Base-by-base conservation (phyloP, 1,284 basidiomycete genomes). In the Malassezia vespertilionis region DNA sequence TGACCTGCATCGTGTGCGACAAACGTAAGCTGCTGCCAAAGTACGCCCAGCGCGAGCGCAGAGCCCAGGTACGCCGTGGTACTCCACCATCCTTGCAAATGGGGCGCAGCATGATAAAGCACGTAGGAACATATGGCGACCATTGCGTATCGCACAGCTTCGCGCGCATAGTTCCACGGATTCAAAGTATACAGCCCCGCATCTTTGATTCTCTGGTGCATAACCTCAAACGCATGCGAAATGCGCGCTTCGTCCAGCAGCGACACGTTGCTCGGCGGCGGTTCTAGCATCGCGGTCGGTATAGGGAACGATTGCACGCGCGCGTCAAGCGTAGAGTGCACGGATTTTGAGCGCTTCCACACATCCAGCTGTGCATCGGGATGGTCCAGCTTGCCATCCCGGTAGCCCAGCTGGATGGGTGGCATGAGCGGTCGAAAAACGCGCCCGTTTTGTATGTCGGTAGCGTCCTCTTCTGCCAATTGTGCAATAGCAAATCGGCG, bases 21-120 rank as follows among this genome's bases (percentile, higher is more conserved):
- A 71, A 99, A 93, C 0, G 86, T 82, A 51, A 96, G 76, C 71
- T 97, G 93, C 69, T 97, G 91, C 86, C 87, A 96, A 63, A 86
- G 77, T 30, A 88, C 74, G 12, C 91, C 93, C 6, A 96, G 80
- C 58, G 78, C 83, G 33, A 84, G 60, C 3, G 90, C 86, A 45
- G 76, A 73, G 77, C 76, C 79, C 80, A 88, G 69, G 57, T 74
- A 74, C 23, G 37, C 36, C 32, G n/a, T 11, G 14, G 23, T 28
- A 18, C 21, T 24, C 21, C 12, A 6, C 9, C n/a, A 14, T 12
- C 46, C 43, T 10, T 34, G 27, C 15, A 34, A 18, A 14, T 20
- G 12, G 6, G 15, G 12, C 15, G 30, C 35, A 4, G 24, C 28
- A 37, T 63, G 72, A 69, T 84, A 88, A n/a, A 81, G 75, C 54